phyloP scores from a whole-genome alignment of 345 rosid species.

The Trapa incisa region DNA sequence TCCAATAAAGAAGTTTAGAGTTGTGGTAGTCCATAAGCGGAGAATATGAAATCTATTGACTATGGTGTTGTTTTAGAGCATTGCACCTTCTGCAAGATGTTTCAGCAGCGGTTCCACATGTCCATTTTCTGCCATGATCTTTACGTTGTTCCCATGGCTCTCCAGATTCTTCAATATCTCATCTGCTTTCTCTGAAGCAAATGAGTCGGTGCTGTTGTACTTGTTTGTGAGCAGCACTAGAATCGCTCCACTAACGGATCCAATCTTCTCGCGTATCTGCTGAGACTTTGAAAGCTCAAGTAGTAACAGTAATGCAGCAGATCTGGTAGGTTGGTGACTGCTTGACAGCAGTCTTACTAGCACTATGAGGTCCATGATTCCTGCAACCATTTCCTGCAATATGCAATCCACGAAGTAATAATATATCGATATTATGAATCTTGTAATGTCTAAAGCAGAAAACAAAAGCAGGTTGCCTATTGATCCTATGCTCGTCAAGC shows the following conservation, averaged over 20 bases:
- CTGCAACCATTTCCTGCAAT: constrained; percentile 53
- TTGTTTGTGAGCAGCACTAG: constrained; percentile 59
- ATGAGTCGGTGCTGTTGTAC: constrained; percentile 40
- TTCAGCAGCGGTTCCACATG: constrained; percentile 61
- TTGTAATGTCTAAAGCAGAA: no score
- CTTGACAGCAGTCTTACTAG: constrained; percentile 51
- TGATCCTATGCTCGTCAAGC: not conserved
- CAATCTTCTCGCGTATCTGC: constrained; percentile 38
- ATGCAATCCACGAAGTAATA: not conserved
- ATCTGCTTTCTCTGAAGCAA: constrained; percentile 44
- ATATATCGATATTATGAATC: no score
- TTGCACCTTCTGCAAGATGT: constrained; percentile 57
- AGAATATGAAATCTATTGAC: not conserved
- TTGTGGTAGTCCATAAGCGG: not conserved
- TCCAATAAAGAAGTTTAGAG: not conserved
- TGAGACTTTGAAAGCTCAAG: constrained; percentile 58
- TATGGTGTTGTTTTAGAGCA: not conserved
- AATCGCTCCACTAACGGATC: constrained; percentile 54
- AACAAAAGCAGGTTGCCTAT: no score
- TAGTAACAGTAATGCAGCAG: constrained; percentile 42
- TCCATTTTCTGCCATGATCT: constrained; percentile 85
- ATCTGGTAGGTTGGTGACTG: constrained; percentile 41
- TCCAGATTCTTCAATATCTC: constrained; percentile 56
- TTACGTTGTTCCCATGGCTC: constrained; percentile 42
- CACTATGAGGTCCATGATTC: constrained; percentile 29